A percentile compares a stretch with the other conserved stretches of the same genome.
phyloP scores from a whole-genome alignment of 306 rosid genomes.

The Betula pendula region DNA sequence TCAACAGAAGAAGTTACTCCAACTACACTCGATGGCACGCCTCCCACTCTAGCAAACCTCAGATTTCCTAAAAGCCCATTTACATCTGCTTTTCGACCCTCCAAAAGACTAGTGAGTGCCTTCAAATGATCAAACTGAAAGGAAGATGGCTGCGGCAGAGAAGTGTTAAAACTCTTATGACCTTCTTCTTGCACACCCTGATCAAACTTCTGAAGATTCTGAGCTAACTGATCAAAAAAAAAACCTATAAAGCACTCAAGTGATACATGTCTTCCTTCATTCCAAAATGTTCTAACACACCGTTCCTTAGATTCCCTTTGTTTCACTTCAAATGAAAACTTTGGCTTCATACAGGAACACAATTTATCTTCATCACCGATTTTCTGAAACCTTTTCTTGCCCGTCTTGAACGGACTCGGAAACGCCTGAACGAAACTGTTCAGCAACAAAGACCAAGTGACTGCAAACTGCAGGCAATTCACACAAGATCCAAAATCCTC shows the following conservation, averaged over 20 bases:
- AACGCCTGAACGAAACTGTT: conserved; percentile 73
- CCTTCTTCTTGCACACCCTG: conserved; percentile 42
- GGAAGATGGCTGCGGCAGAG: conserved; percentile 27
- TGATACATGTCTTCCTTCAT: conserved; percentile 59
- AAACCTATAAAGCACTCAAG: conserved; percentile 75
- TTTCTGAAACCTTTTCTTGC: conserved; percentile 68
- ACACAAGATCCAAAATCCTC: conserved; percentile 59
- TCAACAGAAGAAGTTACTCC: conserved; percentile 62
- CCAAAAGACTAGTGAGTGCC: conserved; percentile 56
- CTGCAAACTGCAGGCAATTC: conserved; percentile 82
- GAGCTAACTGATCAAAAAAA: conserved; percentile 67
- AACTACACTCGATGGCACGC: conserved; percentile 68
- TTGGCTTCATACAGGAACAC: conserved; percentile 52
- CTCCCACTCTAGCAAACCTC: conserved; percentile 90
- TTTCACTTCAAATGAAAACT: conserved; percentile 53
- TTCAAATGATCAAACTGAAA: conserved; percentile 55
- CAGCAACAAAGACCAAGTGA: conserved; percentile 74
- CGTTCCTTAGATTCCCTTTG: conserved; percentile 51
- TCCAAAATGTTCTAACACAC: conserved; percentile 27
- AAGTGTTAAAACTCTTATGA: conserved; percentile 29
- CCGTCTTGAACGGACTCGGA: conserved; percentile 76
- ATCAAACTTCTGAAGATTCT: conserved; percentile 63
- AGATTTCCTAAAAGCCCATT: conserved; percentile 86
- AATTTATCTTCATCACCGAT: conserved; percentile 48
- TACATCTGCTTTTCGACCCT: conserved; percentile 65